Conservation (phyloP, 1,139 yeast species). For the Taphrina flavorubra region DNA sequence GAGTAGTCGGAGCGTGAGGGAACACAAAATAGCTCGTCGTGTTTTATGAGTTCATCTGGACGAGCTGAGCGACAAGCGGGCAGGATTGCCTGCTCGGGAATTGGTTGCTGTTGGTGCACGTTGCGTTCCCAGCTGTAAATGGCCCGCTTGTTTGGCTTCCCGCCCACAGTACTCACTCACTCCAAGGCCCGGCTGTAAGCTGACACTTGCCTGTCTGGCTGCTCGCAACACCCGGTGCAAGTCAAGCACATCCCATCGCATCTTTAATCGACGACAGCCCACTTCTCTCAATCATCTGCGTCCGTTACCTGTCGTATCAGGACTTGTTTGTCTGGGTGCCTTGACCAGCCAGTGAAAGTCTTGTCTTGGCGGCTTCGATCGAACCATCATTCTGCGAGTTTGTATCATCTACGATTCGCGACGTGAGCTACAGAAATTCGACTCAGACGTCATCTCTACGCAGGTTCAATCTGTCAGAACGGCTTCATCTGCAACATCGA, state of each 20-base stretch:
- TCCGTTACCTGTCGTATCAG: too few relatives aligned
- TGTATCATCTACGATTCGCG: background rate
- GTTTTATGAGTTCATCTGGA: too few relatives aligned
- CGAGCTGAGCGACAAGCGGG: background rate
- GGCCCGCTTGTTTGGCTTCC: background rate
- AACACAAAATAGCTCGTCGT: too few relatives aligned
- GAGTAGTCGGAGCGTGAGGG: too few relatives aligned
- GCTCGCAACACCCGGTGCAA: too few relatives aligned
- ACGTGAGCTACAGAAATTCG: slow-evolving; percentile 1
- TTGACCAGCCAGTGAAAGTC: background rate
- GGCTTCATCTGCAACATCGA: background rate
- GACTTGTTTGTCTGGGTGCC: background rate
- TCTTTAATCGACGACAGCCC: background rate
- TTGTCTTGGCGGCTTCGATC: background rate
- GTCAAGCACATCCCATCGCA: background rate
- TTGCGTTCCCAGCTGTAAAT: background rate
- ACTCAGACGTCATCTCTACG: background rate
- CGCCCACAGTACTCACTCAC: background rate
- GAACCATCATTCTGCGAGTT: background rate
- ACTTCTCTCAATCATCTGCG: too few relatives aligned
- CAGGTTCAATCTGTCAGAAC: too few relatives aligned
- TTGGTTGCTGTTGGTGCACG: background rate
- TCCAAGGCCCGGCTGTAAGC: too few relatives aligned
- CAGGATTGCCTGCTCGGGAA: background rate
- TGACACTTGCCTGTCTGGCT: too few relatives aligned